Evolutionary conservation across 106 monocot species (phyloP).

Genomic region (Iris macrosiphon): DNA sequence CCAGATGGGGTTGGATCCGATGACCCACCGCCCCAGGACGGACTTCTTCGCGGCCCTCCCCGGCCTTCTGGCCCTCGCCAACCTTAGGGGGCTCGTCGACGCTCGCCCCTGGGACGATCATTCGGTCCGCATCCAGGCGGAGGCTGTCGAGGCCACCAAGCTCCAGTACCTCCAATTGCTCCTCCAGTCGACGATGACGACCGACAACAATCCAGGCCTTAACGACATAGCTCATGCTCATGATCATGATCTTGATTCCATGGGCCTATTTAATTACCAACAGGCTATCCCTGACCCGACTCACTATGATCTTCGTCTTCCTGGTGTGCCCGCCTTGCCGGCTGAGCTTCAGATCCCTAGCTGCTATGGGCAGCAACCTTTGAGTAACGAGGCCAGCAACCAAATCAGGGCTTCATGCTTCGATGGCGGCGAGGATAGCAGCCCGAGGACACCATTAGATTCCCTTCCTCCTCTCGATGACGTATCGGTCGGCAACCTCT

Average conservation of each 20-base stretch:
- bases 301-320: conserved; percentile 12
- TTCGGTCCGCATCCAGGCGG: conserved; percentile 27
- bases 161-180: conserved; percentile 37
- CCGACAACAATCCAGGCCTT: background rate
- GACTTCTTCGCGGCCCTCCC: conserved; percentile 55
- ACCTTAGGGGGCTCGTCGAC: conserved; percentile 37
- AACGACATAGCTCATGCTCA: background rate
- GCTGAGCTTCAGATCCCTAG: conserved; percentile 14
- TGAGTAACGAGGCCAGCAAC: conserved; percentile 22
- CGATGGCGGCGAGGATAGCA: conserved; percentile 11
- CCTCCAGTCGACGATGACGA: conserved; percentile 16
- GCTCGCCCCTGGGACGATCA: conserved; percentile 43
- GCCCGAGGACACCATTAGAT: conserved; percentile 1
- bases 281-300: background rate
- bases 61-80: conserved; percentile 56
- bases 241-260: conserved; percentile 7
- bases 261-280: background rate
- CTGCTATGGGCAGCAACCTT: conserved; percentile 10
- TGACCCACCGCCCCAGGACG: conserved; percentile 63
- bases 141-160: conserved; percentile 29
- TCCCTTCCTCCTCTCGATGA: conserved; percentile 34
- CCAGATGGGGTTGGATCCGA: conserved; percentile 74
- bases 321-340: background rate
- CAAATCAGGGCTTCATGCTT: conserved; percentile 13
- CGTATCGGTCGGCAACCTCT: conserved; percentile 10